Evolutionary conservation across 495 filamentous ascomycete species (phyloP).

Genomic region (Bombardia bombarda): DNA sequence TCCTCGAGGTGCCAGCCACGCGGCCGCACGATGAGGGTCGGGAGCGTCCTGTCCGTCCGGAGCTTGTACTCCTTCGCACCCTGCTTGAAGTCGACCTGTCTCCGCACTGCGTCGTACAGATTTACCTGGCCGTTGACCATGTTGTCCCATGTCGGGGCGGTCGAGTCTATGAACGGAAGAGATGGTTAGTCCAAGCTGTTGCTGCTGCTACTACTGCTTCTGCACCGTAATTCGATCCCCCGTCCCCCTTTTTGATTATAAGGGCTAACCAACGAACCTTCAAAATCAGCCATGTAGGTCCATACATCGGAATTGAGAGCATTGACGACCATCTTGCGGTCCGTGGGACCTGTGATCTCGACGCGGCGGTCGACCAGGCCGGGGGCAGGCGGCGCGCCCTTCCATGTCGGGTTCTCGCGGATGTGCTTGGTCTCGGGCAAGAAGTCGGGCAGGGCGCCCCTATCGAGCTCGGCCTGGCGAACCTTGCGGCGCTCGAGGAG

Average conservation of each 20-base stretch:
- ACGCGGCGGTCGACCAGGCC: constrained; percentile 90
- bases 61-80: constrained; percentile 96
- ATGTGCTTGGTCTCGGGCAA: constrained; percentile 94
- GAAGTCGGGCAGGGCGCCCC: constrained; percentile 86
- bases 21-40: constrained; percentile 79
- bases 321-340: constrained; percentile 99
- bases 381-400: constrained; percentile 85
- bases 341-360: constrained; percentile 98
- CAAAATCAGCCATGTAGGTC: constrained; percentile 99
- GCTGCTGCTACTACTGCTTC: too few relatives aligned
- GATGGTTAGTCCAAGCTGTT: too few relatives aligned
- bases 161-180: constrained; percentile 65
- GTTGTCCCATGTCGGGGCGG: constrained; percentile 97
- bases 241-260: too few relatives aligned
- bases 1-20: constrained; percentile 95
- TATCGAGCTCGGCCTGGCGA: constrained; percentile 93
- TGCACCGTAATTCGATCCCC: too few relatives aligned
- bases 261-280: constrained; percentile 58
- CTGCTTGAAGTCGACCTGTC: constrained; percentile 93
- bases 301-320: constrained; percentile 94
- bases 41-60: constrained; percentile 71
- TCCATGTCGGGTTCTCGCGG: constrained; percentile 91
- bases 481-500: constrained; percentile 78
- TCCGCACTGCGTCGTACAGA: constrained; percentile 92
- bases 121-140: constrained; percentile 99